phyloP scores from a whole-genome alignment of 805 yeast genomes.

The Ogataea nonfermentans region DNA sequence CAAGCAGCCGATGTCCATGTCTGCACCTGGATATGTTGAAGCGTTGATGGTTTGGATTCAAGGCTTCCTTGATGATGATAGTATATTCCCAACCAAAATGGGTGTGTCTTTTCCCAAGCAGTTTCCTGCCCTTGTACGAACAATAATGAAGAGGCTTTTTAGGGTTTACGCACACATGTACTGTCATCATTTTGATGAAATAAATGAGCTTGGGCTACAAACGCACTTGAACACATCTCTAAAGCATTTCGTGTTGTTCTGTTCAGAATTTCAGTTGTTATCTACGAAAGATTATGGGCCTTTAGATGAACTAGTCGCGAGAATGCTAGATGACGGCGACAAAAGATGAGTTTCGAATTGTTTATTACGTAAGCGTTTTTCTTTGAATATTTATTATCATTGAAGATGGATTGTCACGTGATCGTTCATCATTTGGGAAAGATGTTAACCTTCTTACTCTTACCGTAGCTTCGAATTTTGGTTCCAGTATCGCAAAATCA shows the following conservation, averaged over 20 bases:
- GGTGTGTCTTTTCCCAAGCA: conserved; percentile 92
- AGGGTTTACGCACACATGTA: conserved; percentile 96
- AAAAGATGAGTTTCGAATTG: not conserved
- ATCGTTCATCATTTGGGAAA: conserved; percentile 18
- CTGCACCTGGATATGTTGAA: conserved; percentile 95
- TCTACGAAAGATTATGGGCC: conserved; percentile 89
- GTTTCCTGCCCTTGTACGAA: conserved; percentile 73
- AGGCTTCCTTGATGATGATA: conserved; percentile 85
- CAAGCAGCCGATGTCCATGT: conserved; percentile 77
- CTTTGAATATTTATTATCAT: not conserved
- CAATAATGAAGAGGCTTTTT: conserved; percentile 86
- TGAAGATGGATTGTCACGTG: conserved; percentile 23
- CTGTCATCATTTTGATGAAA: conserved; percentile 96
- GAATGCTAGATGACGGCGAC: conserved; percentile 49
- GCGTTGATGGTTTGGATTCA: conserved; percentile 94
- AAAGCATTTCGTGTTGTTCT: conserved; percentile 88
- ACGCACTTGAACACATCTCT: conserved; percentile 91
- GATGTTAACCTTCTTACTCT: not conserved
- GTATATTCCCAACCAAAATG: conserved; percentile 82
- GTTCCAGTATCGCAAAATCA: not conserved
- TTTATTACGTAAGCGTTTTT: not conserved
- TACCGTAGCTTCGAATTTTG: no score
- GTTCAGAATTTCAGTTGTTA: conserved; percentile 78
- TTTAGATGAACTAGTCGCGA: conserved; percentile 73
- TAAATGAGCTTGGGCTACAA: conserved; percentile 87